phyloP scores from a whole-genome alignment of 495 filamentous ascomycete genomes.

The Talaromyces stipitatus region DNA sequence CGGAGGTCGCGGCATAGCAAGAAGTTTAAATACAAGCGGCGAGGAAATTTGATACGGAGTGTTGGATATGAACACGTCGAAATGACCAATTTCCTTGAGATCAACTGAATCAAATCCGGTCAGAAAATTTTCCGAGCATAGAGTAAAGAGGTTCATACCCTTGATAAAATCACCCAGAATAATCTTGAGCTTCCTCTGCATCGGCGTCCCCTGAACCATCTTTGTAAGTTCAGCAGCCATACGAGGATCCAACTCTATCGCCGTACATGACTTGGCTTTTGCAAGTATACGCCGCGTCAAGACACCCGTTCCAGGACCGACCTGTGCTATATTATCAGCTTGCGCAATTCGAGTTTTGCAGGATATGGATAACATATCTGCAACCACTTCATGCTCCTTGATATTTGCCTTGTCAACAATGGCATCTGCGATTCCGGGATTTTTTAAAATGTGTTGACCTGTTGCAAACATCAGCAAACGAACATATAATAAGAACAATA shows the following conservation, averaged over 20 bases:
- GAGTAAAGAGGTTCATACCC: neutral
- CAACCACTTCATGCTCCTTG: slow-evolving; percentile 7
- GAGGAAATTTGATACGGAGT: slow-evolving; percentile 11
- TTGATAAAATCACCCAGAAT: slow-evolving; percentile 12
- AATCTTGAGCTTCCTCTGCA: slow-evolving; percentile 6
- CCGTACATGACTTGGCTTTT: slow-evolving; percentile 8
- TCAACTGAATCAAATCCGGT: neutral
- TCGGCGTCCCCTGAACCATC: slow-evolving; percentile 10
- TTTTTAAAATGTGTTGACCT: slow-evolving; percentile 11
- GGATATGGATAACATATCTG: neutral
- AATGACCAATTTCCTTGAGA: slow-evolving; percentile 6
- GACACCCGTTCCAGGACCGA: slow-evolving; percentile 10
- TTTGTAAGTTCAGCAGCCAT: slow-evolving; percentile 12
- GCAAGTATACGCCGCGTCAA: slow-evolving; percentile 9
- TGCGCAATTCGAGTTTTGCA: neutral
- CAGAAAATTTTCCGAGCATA: neutral
- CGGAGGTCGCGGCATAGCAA: slow-evolving; percentile 7
- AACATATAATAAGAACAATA: neutral
- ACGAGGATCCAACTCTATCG: slow-evolving; percentile 10
- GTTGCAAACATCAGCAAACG: neutral
- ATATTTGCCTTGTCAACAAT: slow-evolving; percentile 12
- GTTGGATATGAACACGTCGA: slow-evolving; percentile 10
- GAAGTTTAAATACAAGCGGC: slow-evolving; percentile 9
- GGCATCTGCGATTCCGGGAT: slow-evolving; percentile 8
- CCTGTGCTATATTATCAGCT: slow-evolving; percentile 3